A percentile compares a stretch with the other conserved stretches of the same genome.
Conservation (phyloP, 2,329 filamentous ascomycete genomes). For the Conoideocrella luteorostrata region DNA sequence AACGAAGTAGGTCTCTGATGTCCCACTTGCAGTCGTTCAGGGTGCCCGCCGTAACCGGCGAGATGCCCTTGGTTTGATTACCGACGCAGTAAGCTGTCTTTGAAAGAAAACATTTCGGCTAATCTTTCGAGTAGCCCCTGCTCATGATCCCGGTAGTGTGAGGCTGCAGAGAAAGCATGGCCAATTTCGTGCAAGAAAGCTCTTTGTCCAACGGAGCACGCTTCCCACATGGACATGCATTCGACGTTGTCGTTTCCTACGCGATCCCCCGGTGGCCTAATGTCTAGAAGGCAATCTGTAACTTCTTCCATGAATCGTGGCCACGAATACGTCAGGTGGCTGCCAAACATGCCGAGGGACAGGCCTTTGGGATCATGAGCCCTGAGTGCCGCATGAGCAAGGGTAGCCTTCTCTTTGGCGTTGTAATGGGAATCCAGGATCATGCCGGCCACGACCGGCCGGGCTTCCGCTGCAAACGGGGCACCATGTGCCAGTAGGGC, state of each 20-base stretch:
- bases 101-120: constrained; percentile 35
- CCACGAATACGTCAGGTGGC: constrained; percentile 63
- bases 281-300: constrained; percentile 37
- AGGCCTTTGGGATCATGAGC: constrained; percentile 44
- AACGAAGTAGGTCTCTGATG: constrained; percentile 59
- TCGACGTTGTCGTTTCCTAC: constrained; percentile 36
- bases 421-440: constrained; percentile 67
- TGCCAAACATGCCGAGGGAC: constrained; percentile 65
- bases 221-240: constrained; percentile 36
- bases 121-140: constrained; percentile 33
- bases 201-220: constrained; percentile 52
- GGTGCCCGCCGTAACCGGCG: constrained; percentile 18
- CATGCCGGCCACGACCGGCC: constrained; percentile 63
- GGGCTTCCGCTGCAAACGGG: constrained; percentile 27
- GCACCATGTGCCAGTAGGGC: constrained; percentile 40
- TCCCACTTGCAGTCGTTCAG: constrained; percentile 63
- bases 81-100: constrained; percentile 26
- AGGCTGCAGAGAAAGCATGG: constrained; percentile 62
- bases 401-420: constrained; percentile 48
- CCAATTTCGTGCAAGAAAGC: constrained; percentile 67
- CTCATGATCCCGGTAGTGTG: constrained; percentile 63
- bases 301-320: constrained; percentile 65
- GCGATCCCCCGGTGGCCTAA: constrained; percentile 25
- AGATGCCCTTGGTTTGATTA: constrained; percentile 7
- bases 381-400: constrained; percentile 61